Percentiles rank a stretch among this genome's conserved stretches.
These are phyloP conservation scores for Bipolaris gigantea DNA, from an alignment of 2,329 filamentous ascomycete species.

Conservation along the genomic window DNA sequence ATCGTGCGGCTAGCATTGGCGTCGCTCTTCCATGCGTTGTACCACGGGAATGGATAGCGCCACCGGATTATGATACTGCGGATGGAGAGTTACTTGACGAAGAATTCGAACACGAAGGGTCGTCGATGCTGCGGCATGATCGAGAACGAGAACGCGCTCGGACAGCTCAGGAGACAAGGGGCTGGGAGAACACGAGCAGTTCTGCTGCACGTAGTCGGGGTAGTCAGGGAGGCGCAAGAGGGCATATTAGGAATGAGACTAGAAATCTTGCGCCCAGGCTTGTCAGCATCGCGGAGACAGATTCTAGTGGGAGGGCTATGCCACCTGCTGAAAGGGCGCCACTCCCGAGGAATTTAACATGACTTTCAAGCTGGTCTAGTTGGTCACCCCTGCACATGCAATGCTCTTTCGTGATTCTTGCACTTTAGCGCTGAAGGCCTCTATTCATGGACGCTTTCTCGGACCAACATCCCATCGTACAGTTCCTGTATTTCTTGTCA, in stretches of 20 bases:
- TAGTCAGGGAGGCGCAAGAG: slow-evolving; percentile 40
- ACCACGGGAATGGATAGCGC: slow-evolving; percentile 77
- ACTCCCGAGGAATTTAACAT: slow-evolving; percentile 44
- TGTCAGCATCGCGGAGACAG: slow-evolving; percentile 46
- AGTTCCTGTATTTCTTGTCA: not conserved
- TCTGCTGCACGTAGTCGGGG: slow-evolving; percentile 37
- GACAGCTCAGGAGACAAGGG: slow-evolving; percentile 30
- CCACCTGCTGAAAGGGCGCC: slow-evolving; percentile 52
- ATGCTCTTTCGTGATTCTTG: slow-evolving; percentile 3
- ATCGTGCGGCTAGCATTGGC: slow-evolving; percentile 81
- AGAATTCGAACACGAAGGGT: slow-evolving; percentile 58
- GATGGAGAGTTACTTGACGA: slow-evolving; percentile 70
- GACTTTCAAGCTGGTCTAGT: slow-evolving; percentile 21
- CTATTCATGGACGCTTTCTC: not conserved
- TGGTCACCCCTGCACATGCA: not conserved
- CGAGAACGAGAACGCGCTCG: slow-evolving; percentile 34
- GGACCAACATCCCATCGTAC: not conserved
- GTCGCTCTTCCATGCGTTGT: slow-evolving; percentile 80
- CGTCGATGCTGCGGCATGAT: slow-evolving; percentile 59
- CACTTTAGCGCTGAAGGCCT: not conserved
- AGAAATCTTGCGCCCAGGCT: slow-evolving; percentile 39
- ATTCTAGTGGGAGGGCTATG: slow-evolving; percentile 48
- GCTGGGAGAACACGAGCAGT: slow-evolving; percentile 35
- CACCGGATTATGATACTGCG: slow-evolving; percentile 73
- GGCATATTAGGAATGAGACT: slow-evolving; percentile 33